Percentiles rank a stretch among this genome's conserved stretches.
phyloP scores from a whole-genome alignment of 1,284 basidiomycete genomes.

The Blastosporella zonata region DNA sequence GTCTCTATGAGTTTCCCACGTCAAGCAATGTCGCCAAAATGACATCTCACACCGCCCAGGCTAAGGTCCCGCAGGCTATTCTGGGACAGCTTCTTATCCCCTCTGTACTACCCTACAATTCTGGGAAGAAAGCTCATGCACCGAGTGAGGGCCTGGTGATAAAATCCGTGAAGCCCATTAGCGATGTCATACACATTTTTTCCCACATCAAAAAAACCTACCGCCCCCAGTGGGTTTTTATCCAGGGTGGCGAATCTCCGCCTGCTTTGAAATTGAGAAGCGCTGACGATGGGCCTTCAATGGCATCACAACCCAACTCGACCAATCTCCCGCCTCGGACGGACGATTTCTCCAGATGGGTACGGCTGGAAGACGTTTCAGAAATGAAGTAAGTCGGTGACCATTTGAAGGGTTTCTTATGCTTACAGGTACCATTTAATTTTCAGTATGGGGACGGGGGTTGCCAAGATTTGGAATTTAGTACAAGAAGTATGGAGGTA shows the following conservation, averaged over 20 bases:
- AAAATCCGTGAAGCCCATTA: slow-evolving; percentile 46
- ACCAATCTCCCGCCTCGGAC: slow-evolving; percentile 9
- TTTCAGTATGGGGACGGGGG: slow-evolving; percentile 57
- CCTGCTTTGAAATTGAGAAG: slow-evolving; percentile 35
- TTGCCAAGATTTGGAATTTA: slow-evolving; percentile 57
- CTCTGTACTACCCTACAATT: slow-evolving; percentile 12
- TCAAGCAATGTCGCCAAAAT: slow-evolving; percentile 44
- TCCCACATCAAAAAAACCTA: slow-evolving; percentile 92
- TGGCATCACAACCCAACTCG: slow-evolving; percentile 1
- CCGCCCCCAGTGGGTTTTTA: slow-evolving; percentile 68
- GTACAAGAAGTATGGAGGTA: slow-evolving; percentile 32
- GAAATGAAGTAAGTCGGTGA: slow-evolving; percentile 57
- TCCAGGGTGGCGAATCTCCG: slow-evolving; percentile 48
- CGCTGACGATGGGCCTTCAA: neutral
- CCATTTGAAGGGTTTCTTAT: slow-evolving; percentile 12
- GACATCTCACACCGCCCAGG: slow-evolving; percentile 31
- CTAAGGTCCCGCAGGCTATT: slow-evolving; percentile 38
- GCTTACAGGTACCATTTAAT: slow-evolving; percentile 8
- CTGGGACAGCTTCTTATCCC: slow-evolving; percentile 41
- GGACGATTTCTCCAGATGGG: slow-evolving; percentile 41
- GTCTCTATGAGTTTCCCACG: slow-evolving; percentile 82
- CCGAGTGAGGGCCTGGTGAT: slow-evolving; percentile 31
- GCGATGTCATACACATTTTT: slow-evolving; percentile 81
- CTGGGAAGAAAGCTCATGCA: slow-evolving; percentile 3
- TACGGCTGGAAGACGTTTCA: slow-evolving; percentile 49